Base-by-base conservation (phyloP, 176 grass and related monocot species). In the Zea mays region DNA sequence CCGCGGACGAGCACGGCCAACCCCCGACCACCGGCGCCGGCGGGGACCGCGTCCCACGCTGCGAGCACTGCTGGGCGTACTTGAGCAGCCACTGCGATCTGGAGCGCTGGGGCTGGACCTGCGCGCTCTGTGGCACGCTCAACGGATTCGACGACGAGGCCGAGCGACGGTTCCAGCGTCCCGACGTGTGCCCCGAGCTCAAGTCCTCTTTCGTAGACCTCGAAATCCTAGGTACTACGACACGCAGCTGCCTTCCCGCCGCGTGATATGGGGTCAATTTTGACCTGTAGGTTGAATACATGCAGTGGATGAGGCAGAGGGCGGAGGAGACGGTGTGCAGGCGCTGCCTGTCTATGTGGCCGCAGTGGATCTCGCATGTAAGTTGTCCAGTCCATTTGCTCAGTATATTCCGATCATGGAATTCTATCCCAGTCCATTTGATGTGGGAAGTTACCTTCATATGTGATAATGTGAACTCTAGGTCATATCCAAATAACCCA, bases 281-380 rank as follows among this genome's bases (percentile, higher is more conserved):
- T 87, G 63, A 72, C 11, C 17, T 56, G 34, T 50, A 40, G n/a
- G 67, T 71, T 60, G 47, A 27, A 76, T 84, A 84, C 74, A 13
- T 75, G 85, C 79, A 90, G 89, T 81, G 44, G 86, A 98, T 78
- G 96, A 71, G 11, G 80, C 75, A 62, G 88, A 79, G 37, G 69
- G 43, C 40, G 88, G 54, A 76, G 85, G 76, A 19, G 78, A 79
- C 1, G 86, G 69, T 43, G 79, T 82, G 39, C 72, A 67, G 58
- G 90, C 96, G 54, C 88, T 88, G 40, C 96, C 96, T 15, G 96
- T 99, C 37, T 99, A 99, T 85, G 96, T 99, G 7, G 92, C 96
- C 2, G 90, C 90, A 1, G 96, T 99, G 79, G 96, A 99, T 88
- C 86, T 99, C 11, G 85, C 83, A 54, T 99, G 92, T 96, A 92